These are phyloP conservation scores for Ochromonas danica DNA, from an alignment of 108 stramenopile genomes.

Conservation along the genomic window DNA sequence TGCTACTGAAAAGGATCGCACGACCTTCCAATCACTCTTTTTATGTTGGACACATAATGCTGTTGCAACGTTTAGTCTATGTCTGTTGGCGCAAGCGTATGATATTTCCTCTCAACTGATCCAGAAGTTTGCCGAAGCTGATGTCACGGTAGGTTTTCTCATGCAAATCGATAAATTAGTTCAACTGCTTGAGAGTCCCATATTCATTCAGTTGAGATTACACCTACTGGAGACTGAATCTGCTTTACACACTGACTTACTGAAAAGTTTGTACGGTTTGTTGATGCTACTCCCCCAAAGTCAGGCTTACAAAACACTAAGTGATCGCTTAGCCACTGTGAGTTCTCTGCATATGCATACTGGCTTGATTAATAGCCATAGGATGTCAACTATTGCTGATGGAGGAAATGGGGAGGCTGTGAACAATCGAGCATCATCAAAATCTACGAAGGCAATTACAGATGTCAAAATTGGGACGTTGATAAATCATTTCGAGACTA, in stretches of 20 bases:
- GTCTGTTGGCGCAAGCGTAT: constrained; percentile 90
- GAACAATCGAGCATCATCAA: neutral
- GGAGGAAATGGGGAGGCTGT: neutral
- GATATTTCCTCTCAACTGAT: constrained; percentile 85
- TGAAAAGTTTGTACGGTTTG: constrained; percentile 89
- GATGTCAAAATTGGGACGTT: neutral
- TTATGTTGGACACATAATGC: constrained; percentile 96
- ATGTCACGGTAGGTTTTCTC: constrained; percentile 90
- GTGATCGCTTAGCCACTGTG: constrained; percentile 34
- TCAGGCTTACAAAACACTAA: constrained; percentile 40
- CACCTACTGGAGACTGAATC: constrained; percentile 88
- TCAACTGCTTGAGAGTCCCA: constrained; percentile 91
- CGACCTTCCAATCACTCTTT: constrained; percentile 80
- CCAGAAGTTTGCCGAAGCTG: constrained; percentile 75
- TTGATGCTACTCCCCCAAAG: constrained; percentile 87
- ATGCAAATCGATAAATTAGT: constrained; percentile 98
- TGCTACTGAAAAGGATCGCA: constrained; percentile 23
- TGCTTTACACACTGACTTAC: constrained; percentile 73
- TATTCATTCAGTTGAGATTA: constrained; percentile 90
- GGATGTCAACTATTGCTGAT: neutral
- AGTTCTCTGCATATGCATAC: constrained; percentile 38
- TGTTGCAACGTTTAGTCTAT: constrained; percentile 89
- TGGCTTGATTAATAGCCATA: neutral
- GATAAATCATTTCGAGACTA: constrained; percentile 22
- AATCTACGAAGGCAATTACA: neutral